Evolutionary conservation across 1,284 basidiomycete genomes (phyloP).

Genomic region (Microbotryum saponariae): DNA sequence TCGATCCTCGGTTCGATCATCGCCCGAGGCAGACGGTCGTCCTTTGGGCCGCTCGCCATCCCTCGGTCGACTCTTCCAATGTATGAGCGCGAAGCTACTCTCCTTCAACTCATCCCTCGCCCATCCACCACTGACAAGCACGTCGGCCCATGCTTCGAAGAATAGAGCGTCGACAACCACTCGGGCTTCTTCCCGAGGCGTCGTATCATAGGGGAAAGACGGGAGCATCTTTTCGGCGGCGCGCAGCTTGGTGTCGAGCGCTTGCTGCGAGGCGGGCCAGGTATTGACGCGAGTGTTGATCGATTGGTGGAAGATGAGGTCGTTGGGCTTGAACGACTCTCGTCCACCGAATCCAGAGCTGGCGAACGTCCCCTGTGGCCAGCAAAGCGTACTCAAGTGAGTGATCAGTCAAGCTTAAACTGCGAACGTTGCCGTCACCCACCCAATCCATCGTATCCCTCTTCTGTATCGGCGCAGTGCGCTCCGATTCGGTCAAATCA

Average conservation of each 20-base stretch:
- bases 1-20: constrained; percentile 32
- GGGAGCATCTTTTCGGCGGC: constrained; percentile 31
- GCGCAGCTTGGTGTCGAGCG: constrained; percentile 21
- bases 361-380: constrained; percentile 29
- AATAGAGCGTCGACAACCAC: constrained; percentile 35
- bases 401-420: no score
- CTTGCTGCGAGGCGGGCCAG: constrained; percentile 18
- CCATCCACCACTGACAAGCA: constrained; percentile 37
- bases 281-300: constrained; percentile 21
- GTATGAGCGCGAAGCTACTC: constrained; percentile 35
- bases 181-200: background rate
- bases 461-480: constrained; percentile 14
- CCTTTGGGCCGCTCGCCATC: constrained; percentile 11
- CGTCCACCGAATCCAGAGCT: constrained; percentile 35
- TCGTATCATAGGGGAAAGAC: constrained; percentile 35
- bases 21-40: constrained; percentile 2
- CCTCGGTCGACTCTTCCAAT: constrained; percentile 31
- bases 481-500: constrained; percentile 34
- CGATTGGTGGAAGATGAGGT: constrained; percentile 35
- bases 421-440: background rate
- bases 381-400: no score
- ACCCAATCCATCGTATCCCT: constrained; percentile 37
- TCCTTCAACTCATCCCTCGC: constrained; percentile 38
- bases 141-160: constrained; percentile 38
- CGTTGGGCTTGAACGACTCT: constrained; percentile 32